Evolutionary conservation across 208 protist species (phyloP), one percentile per base, ranked within the genome.

Genomic region (Trypanosoma caninum): DNA sequence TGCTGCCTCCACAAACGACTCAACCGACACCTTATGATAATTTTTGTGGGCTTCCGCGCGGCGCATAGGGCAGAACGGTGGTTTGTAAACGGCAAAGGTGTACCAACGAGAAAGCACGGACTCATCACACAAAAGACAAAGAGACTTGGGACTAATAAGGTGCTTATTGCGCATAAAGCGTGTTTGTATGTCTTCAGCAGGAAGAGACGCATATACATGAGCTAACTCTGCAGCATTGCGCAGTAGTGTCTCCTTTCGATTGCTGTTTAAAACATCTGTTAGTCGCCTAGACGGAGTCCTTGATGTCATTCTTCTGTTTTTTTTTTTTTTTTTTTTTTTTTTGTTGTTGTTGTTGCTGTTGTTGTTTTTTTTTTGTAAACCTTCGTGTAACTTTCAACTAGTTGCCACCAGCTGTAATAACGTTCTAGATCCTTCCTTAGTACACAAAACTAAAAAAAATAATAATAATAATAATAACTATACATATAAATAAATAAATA

Each of bases 21-120:
- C 83, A 4, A 95, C 74, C 0, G 81, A 90, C 27, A 95, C 89
- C 18, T 55, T 34, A 56, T 95, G 89, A 58, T 87, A 86, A 72
- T 95, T 95, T 20, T 72, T 69, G 16, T 30, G n/a, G 0, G 85
- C 80, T 8, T 85, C 79, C 14, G 47, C 37, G 8, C 73, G 76
- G 6, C 84, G 82, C 89, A 95, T 95, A 8, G 89, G 89, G 60
- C 89, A 95, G 59, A 95, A 95, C 0, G 89, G 77, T 0, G 89
- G 89, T 68, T 95, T 95, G 73, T 93, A 95, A 7, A 95, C 65
- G 1, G 81, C 85, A 53, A 92, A 95, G 1, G 70, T 38, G 50
- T 70, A 59, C 58, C 73, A 92, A 8, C 77, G 75, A 8, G 47
- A 38, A 3, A 94, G 69, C 2, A 69, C 56, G 3, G 66, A 45